Percentiles rank a stretch among this genome's conserved stretches.
Conservation (phyloP, 2,329 filamentous ascomycete genomes). For the Trichophyton simii region DNA sequence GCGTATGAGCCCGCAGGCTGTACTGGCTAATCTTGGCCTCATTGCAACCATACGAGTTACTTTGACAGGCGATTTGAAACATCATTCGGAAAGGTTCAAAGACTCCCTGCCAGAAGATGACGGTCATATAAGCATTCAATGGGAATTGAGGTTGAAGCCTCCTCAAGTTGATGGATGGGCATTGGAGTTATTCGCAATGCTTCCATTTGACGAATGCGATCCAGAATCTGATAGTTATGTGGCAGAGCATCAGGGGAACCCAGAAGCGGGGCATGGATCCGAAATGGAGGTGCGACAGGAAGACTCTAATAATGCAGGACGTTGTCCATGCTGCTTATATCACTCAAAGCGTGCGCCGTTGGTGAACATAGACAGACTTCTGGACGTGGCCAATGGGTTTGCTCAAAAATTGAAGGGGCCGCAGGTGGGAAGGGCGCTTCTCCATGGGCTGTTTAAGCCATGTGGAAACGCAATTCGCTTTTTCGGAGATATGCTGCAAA, state of each 20-base stretch:
- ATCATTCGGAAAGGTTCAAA: background rate
- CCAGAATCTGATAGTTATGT: background rate
- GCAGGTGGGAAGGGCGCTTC: background rate
- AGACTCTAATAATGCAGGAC: background rate
- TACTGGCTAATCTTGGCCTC: background rate
- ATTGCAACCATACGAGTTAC: slow-evolving; percentile 4
- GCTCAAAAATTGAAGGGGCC: background rate
- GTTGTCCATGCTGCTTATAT: background rate
- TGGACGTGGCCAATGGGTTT: background rate
- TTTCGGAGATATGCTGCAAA: background rate
- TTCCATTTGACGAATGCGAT: background rate
- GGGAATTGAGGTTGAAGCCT: background rate
- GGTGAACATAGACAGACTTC: background rate
- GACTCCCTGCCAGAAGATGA: background rate
- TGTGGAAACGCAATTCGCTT: background rate
- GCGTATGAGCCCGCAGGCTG: background rate
- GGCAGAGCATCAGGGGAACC: background rate
- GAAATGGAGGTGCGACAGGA: background rate
- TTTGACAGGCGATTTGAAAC: background rate
- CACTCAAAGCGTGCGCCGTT: background rate
- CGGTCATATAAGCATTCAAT: background rate
- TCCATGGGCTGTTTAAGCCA: background rate
- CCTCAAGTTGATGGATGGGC: background rate
- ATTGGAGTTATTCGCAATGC: background rate
- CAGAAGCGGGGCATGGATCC: background rate